Base-by-base conservation (phyloP, 2,329 filamentous ascomycete species). In the Ceratocystis cubensis region DNA sequence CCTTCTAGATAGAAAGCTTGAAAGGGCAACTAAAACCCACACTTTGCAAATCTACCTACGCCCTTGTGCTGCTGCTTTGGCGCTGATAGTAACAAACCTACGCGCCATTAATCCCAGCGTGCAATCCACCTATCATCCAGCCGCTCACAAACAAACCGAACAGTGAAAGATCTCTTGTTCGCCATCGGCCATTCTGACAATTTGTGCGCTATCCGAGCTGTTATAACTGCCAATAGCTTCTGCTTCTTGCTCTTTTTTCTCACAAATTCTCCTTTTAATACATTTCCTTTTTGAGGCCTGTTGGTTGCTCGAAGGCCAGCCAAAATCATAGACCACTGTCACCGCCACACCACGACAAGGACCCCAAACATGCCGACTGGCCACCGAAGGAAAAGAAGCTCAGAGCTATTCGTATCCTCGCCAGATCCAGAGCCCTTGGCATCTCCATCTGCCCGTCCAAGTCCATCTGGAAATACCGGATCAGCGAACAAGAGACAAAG, bases 401-500 rank as follows among this genome's bases (percentile, higher is more conserved):
- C 56, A 33, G 56, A 59, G 22, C 28, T 59, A 5, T 59, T 59
- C 30, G 56, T 59, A n/a, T 59, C 56, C 30, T 59, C 56, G 7
- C 56, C 28, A 37, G 56, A 59, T 59, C 56, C 7, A 1, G 56
- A 59, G 15, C 28, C 15, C 56, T 59, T 30, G 30, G 56, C 56
- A n/a, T 59, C 56, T n/a, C 56, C 56, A 17, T 59, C 56, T 2
- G 28, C 25, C 15, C 8, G 6, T 25, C 56, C 6, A 33, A 59
- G 56, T 20, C 56, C 56, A 7, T 37, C 56, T 37, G 25, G 56
- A 59, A 59, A 59, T 13, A 28, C 28, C 1, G 56, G 17, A n/a
- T 59, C 56, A 37, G 56, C 56, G 20, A 59, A 30, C 56, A 59
- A 59, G 56, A 37, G 56, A 37, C 56, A 59, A n/a, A 37, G 56